Conservation (phyloP, 2,329 filamentous ascomycete genomes). For the Myrmaecium sp. region DNA sequence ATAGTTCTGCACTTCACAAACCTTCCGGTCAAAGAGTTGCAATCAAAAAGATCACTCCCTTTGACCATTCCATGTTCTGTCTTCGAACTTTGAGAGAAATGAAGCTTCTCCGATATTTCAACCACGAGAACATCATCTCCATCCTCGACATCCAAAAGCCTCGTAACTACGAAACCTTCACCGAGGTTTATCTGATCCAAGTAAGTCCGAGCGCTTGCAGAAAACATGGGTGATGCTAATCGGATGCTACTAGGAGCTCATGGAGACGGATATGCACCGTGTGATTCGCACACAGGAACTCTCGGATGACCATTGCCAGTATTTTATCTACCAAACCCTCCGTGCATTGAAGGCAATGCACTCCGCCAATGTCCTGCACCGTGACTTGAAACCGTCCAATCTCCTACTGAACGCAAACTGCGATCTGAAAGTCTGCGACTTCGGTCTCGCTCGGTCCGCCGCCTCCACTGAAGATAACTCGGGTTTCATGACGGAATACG, state of each 20-base stretch:
- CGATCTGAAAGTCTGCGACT: conserved; percentile 97
- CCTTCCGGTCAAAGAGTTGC: conserved; percentile 96
- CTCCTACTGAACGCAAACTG: conserved; percentile 95
- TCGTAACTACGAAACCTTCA: conserved; percentile 86
- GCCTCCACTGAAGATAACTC: conserved; percentile 98
- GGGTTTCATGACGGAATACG: conserved; percentile 99
- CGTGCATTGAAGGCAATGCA: conserved; percentile 98
- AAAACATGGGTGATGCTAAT: background rate
- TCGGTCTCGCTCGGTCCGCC: conserved; percentile 85
- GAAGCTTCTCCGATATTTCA: conserved; percentile 98
- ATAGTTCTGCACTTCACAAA: conserved; percentile 90
- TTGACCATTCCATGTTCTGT: conserved; percentile 99
- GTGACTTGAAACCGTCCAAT: conserved; percentile 95
- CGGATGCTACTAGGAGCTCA: conserved; percentile 55
- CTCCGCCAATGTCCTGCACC: conserved; percentile 92
- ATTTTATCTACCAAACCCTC: conserved; percentile 99
- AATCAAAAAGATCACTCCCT: conserved; percentile 99
- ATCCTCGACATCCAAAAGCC: conserved; percentile 99
- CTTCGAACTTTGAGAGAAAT: conserved; percentile 92
- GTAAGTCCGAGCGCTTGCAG: conserved; percentile 26
- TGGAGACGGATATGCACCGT: conserved; percentile 99
- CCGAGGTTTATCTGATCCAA: conserved; percentile 97
- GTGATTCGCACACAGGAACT: conserved; percentile 97
- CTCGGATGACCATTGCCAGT: conserved; percentile 98
- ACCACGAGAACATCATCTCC: conserved; percentile 99